Evolutionary conservation across 108 stramenopile genomes (phyloP), one percentile per base, ranked within the genome.

Genomic region (Schizochytrium sp.): DNA sequence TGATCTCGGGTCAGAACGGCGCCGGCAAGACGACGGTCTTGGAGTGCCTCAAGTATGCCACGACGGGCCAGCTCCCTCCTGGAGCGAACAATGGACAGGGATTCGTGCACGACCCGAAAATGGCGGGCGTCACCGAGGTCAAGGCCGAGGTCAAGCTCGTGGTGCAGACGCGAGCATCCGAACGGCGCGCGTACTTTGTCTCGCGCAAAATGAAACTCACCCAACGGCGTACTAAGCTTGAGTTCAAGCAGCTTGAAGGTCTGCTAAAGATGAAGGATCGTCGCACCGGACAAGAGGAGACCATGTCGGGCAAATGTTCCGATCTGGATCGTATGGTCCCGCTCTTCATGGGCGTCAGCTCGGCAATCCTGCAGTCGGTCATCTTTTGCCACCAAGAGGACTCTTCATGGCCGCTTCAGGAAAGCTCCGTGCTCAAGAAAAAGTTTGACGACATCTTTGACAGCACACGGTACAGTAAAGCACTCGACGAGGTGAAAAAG

Each of bases 361-460:
- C 95, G 87, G 95, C 99, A n/a, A 98, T 99, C 72, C 90, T 99
- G 69, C 98, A 99, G 72, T 93, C 97, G 89, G 98, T 99, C 41
- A 94, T 98, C 51, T 98, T 97, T 93, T 97, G 97, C 90, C 98
- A 98, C 93, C 98, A 99, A 88, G 99, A 99, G 87, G 94, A 95
- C 25, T 87, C 89, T 41, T 91, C 72, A 58, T 94, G 94, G 94
- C 94, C 94, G 19, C 69, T 94, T 58, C 95, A 96, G 91, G 99
- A 99, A 90, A 97, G 97, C 41, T 96, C 97, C 14, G 96, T 98
- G 43, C 93, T 99, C 6, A 99, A 99, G 93, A 98, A 98, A 90
- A 95, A 96, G 60, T 99, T 99, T 92, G 99, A 99, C 93, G 99
- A 99, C 90, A 99, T 99, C 63, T 99, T 99, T 91, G 99, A 99